Evolutionary conservation across 2,329 filamentous ascomycete genomes (phyloP), one percentile per base, ranked within the genome.

Genomic region (Alternaria burnsii): DNA sequence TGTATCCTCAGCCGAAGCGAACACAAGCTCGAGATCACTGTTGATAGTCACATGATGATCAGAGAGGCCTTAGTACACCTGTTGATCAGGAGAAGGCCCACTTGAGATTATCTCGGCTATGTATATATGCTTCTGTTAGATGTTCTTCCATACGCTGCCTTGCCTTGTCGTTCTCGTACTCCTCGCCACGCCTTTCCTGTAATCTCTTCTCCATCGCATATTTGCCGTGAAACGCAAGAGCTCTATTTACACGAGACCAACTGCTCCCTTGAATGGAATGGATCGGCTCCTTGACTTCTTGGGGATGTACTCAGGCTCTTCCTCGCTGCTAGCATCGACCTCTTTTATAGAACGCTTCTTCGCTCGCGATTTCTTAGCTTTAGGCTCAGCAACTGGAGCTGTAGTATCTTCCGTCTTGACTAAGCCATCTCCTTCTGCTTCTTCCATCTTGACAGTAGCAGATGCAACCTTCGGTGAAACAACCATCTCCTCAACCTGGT

Each of bases 231-330:
- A 12, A 16, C 8, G 6, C 24, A 26, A n/a, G 9, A 14, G 12
- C 11, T 38, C 32, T 24, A 8, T 28, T 30, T 50, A 32, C 5
- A 6, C 4, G 10, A 6, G 38, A 16, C 26, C 42, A 20, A 51
- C 11, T 9, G 16, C 22, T 20, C 54, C 44, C 8, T 53, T 14
- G 9, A 62, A 41, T 11, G 48, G 52, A 4, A 30, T 24, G 24
- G 54, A 47, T 12, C 63, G 58, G 54, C 62, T 65, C 42, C 55
- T 62, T 7, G 60, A 63, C 52, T 65, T 70, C 52, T 54, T 67
- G 6, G 63, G 55, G n/a, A 61, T 47, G 42, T 67, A 63, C 10
- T 62, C 53, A 3, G 26, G 41, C 36, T 65, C 67, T 12, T 34
- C 38, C 14, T 59, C 52, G 32, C 46, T 58, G 28, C 55, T 57